Percentiles rank a stretch among this genome's conserved stretches.
These are phyloP conservation scores for Solanum gracilifrons DNA, from an alignment of 257 asterid genomes.

Conservation along the genomic window DNA sequence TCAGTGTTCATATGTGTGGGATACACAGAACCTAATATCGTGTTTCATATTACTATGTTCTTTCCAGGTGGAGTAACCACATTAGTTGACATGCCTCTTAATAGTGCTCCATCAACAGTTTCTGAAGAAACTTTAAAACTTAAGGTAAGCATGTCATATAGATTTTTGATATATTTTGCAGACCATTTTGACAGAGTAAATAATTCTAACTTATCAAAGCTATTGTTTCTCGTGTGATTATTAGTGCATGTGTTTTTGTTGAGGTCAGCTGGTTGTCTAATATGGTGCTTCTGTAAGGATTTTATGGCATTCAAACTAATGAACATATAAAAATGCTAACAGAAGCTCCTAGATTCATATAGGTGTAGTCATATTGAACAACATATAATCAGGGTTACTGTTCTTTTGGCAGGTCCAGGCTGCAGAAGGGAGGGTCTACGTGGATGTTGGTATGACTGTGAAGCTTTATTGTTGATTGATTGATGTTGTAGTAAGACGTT, in stretches of 20 bases:
- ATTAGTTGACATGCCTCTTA: constrained; percentile 93
- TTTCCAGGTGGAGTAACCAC: constrained; percentile 86
- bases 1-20: not conserved
- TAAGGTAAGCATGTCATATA: constrained; percentile 37
- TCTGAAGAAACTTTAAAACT: constrained; percentile 76
- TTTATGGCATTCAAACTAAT: not conserved
- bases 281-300: not conserved
- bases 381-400: not conserved
- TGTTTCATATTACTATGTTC: not conserved
- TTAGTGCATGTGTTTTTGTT: not conserved
- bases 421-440: constrained; percentile 71
- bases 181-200: not conserved
- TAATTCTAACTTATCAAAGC: not conserved
- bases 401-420: constrained; percentile 45
- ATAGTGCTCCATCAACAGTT: constrained; percentile 77
- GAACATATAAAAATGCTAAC: not conserved
- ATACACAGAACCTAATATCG: not conserved
- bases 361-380: not conserved
- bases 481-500: not conserved
- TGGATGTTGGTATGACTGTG: constrained; percentile 73
- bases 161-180: not conserved
- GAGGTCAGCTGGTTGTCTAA: not conserved
- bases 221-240: not conserved
- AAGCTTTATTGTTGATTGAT: not conserved
- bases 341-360: not conserved